These are phyloP conservation scores for Hortaea sp. DNA, from an alignment of 2,329 filamentous ascomycete species.

Conservation along the genomic window DNA sequence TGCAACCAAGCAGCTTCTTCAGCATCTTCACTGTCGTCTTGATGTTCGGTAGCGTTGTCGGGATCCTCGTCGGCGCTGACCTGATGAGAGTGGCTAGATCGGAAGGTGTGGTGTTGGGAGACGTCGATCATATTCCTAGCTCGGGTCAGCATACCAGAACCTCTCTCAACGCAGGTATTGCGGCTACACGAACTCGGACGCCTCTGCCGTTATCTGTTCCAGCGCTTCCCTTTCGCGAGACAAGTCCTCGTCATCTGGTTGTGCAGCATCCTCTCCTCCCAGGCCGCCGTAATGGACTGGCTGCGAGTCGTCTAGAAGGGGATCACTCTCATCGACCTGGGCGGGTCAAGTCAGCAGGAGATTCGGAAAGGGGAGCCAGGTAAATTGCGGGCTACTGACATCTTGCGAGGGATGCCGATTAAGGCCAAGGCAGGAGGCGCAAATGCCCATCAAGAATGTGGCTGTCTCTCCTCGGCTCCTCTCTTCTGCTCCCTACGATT, in stretches of 20 bases:
- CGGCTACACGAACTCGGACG: conserved; percentile 33
- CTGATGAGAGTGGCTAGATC: conserved; percentile 3
- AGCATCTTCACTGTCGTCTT: conserved; percentile 8
- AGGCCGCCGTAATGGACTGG: conserved; percentile 35
- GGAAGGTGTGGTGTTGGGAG: conserved; percentile 24
- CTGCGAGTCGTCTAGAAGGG: conserved; percentile 35
- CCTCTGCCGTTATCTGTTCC: conserved; percentile 40
- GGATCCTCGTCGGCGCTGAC: conserved; percentile 1
- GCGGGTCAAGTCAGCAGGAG: not conserved
- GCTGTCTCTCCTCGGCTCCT: conserved; percentile 1
- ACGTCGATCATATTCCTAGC: conserved; percentile 41
- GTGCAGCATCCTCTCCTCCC: conserved; percentile 21
- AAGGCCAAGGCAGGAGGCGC: conserved; percentile 38
- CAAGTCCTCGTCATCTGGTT: conserved; percentile 40
- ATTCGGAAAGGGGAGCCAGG: not conserved
- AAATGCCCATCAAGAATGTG: conserved; percentile 36
- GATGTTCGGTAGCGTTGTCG: not conserved
- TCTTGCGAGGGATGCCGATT: conserved; percentile 35
- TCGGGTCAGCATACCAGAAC: conserved; percentile 4
- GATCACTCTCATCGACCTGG: conserved; percentile 29
- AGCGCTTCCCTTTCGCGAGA: conserved; percentile 38
- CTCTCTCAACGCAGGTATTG: not conserved
- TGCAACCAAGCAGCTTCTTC: conserved; percentile 25
- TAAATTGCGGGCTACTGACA: conserved; percentile 23
- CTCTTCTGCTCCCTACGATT: not conserved